Evolutionary conservation across 108 stramenopile species (phyloP).

Genomic region (Seminavis robusta): DNA sequence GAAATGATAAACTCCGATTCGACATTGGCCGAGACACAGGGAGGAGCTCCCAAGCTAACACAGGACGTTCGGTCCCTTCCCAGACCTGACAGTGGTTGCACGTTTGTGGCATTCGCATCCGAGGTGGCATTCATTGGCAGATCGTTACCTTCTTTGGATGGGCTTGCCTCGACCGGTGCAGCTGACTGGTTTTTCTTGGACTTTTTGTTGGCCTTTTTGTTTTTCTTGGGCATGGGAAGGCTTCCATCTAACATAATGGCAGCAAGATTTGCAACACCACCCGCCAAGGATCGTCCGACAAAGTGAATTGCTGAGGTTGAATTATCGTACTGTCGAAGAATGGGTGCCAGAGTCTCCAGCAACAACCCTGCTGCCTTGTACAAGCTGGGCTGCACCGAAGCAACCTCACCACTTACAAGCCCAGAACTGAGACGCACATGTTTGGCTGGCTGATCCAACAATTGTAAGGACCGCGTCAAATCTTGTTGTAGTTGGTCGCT

Average conservation of each 20-base stretch:
- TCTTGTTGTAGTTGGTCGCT: no score
- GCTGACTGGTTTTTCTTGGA: no score
- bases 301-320: conserved; percentile 69
- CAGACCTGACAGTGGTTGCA: conserved; percentile 23
- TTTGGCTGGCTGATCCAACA: no score
- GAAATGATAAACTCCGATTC: conserved; percentile 62
- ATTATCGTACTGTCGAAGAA: conserved; percentile 15
- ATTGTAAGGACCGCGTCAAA: no score
- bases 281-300: conserved; percentile 77
- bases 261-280: conserved; percentile 66
- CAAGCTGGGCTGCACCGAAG: conserved; percentile 57
- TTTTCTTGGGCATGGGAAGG: conserved; percentile 46
- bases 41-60: conserved; percentile 67
- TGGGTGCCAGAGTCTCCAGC: conserved; percentile 32
- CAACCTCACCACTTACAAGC: conserved; percentile 49
- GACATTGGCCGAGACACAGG: conserved; percentile 70
- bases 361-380: conserved; percentile 56
- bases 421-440: no score
- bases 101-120: conserved; percentile 4
- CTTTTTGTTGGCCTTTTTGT: no score
- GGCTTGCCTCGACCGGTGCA: no score
- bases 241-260: conserved; percentile 72
- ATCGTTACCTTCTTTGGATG: neutral
- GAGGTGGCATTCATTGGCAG: neutral
- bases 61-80: conserved; percentile 65